A percentile compares a stretch with the other conserved stretches of the same genome.
phyloP scores from a whole-genome alignment of 148 eudicot genomes.

The Tetragonia tetragonoides region DNA sequence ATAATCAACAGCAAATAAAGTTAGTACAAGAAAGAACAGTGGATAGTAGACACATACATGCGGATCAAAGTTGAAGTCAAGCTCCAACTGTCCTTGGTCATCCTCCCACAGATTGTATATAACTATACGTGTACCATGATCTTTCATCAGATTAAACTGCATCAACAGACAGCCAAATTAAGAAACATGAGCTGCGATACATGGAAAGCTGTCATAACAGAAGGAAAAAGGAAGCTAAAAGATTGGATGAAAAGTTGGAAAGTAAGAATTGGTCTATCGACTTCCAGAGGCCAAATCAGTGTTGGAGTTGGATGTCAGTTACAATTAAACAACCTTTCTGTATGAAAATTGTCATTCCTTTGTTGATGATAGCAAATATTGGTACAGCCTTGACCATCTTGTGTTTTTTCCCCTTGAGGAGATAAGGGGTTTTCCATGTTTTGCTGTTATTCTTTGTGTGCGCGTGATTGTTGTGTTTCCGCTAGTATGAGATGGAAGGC shows the following conservation, averaged over 20 bases:
- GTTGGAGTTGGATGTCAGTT: neutral
- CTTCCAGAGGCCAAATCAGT: neutral
- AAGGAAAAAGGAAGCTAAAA: slow-evolving; percentile 1
- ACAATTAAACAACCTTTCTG: neutral
- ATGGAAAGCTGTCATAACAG: neutral
- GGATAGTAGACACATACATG: slow-evolving; percentile 43
- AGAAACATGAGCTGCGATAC: neutral
- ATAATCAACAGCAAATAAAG: neutral
- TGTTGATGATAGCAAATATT: too few relatives aligned
- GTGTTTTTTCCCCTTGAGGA: too few relatives aligned
- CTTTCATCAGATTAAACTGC: slow-evolving; percentile 70
- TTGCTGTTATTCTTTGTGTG: too few relatives aligned
- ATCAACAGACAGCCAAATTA: slow-evolving; percentile 8
- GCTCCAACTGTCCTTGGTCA: slow-evolving; percentile 74
- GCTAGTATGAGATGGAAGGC: too few relatives aligned
- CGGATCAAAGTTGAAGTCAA: slow-evolving; percentile 78
- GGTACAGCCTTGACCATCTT: too few relatives aligned
- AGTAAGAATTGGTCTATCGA: neutral
- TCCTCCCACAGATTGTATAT: slow-evolving; percentile 99
- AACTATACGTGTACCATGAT: slow-evolving; percentile 79
- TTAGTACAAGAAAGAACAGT: neutral
- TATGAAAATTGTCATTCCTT: too few relatives aligned
- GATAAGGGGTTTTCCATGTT: too few relatives aligned
- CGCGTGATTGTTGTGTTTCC: too few relatives aligned
- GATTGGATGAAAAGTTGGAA: neutral